These are phyloP conservation scores for Nothophoma quercina DNA, from an alignment of 2,329 filamentous ascomycete genomes.

Conservation along the genomic window DNA sequence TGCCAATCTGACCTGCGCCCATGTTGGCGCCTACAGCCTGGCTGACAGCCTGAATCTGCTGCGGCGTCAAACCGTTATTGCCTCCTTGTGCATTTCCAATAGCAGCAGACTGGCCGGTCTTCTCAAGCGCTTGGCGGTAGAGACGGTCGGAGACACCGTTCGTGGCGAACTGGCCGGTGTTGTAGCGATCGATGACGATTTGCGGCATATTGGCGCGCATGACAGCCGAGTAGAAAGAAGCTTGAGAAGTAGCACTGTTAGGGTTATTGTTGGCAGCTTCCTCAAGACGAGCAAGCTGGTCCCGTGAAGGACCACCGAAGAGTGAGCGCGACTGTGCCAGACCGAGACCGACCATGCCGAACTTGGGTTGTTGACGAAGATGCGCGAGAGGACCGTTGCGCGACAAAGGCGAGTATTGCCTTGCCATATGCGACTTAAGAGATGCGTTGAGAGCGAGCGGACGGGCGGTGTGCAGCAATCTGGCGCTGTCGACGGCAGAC, in stretches of 20 bases:
- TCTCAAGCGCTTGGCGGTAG: slow-evolving; percentile 77
- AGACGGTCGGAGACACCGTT: slow-evolving; percentile 79
- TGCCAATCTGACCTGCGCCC: slow-evolving; percentile 71
- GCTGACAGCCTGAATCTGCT: slow-evolving; percentile 78
- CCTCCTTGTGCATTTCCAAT: slow-evolving; percentile 28
- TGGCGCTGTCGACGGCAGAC: slow-evolving; percentile 27
- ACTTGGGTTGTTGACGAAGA: slow-evolving; percentile 38
- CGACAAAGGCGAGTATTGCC: slow-evolving; percentile 52
- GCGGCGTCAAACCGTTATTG: slow-evolving; percentile 56
- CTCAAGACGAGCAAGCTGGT: slow-evolving; percentile 82
- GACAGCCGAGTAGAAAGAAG: slow-evolving; percentile 91
- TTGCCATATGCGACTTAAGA: slow-evolving; percentile 30
- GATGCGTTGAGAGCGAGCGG: slow-evolving; percentile 43
- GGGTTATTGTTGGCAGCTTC: slow-evolving; percentile 94
- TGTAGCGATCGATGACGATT: slow-evolving; percentile 89
- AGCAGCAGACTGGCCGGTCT: slow-evolving; percentile 59
- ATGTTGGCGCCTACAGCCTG: slow-evolving; percentile 80
- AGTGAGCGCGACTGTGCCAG: slow-evolving; percentile 55
- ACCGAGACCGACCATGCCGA: slow-evolving; percentile 47
- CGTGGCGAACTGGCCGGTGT: slow-evolving; percentile 82
- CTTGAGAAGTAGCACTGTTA: slow-evolving; percentile 84
- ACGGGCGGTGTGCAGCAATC: slow-evolving; percentile 32
- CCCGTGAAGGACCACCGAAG: slow-evolving; percentile 58
- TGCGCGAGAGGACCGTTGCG: slow-evolving; percentile 45
- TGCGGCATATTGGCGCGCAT: slow-evolving; percentile 92